Evolutionary conservation across 495 filamentous ascomycete species (phyloP).

Genomic region (Penicillium malachiteum): DNA sequence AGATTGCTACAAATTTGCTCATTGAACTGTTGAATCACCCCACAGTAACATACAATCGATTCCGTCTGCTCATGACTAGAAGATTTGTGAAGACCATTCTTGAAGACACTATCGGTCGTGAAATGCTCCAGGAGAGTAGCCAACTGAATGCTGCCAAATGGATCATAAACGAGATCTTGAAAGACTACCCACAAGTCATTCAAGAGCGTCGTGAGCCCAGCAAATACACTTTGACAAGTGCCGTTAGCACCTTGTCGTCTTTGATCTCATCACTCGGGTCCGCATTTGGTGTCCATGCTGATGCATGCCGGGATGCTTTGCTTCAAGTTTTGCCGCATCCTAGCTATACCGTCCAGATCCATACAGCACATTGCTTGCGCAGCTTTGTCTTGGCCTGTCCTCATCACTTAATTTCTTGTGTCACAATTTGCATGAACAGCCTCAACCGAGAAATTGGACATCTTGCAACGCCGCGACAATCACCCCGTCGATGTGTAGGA

Average conservation of each 20-base stretch:
- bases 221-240: constrained; percentile 78
- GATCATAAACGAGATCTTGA: constrained; percentile 84
- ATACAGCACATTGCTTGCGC: constrained; percentile 80
- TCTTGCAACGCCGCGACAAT: constrained; percentile 71
- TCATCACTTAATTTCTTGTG: constrained; percentile 83
- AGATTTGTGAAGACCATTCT: constrained; percentile 82
- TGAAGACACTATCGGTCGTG: constrained; percentile 77
- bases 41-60: constrained; percentile 78
- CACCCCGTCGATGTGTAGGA: constrained; percentile 80
- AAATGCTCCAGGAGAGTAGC: constrained; percentile 83
- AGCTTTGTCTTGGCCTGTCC: constrained; percentile 87
- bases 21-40: constrained; percentile 75
- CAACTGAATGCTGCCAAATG: constrained; percentile 77
- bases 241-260: constrained; percentile 76
- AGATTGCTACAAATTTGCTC: constrained; percentile 78
- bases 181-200: constrained; percentile 90
- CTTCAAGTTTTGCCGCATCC: constrained; percentile 91
- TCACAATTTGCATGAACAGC: constrained; percentile 96
- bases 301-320: constrained; percentile 80
- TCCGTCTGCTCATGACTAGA: constrained; percentile 80
- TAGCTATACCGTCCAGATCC: constrained; percentile 92
- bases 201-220: constrained; percentile 88
- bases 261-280: constrained; percentile 80
- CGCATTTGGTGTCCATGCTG: constrained; percentile 71
- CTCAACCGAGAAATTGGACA: constrained; percentile 81